Evolutionary conservation across 179 eudicot species (phyloP), one percentile per base, ranked within the genome.

Genomic region (Nepenthes alata): DNA sequence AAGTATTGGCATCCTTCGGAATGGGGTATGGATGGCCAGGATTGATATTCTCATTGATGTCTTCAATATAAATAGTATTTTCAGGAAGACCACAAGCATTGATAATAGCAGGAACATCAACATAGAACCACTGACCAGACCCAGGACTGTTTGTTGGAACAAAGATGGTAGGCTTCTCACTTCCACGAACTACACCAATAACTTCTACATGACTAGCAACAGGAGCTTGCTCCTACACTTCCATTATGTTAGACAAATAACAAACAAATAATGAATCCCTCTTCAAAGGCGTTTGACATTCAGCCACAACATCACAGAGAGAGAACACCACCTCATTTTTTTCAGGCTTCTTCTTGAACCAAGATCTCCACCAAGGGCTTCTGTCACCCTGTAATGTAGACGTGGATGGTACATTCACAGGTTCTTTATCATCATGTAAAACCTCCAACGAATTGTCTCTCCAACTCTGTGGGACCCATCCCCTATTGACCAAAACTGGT

Each of bases 381-480:
- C 62, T 78, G 53, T 74, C 75, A 58, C 38, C 78, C 57, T 78
- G 59, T 63, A 60, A 65, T 0, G 58, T 60, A 63, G 82, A 59
- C 37, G 83, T 34, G 38, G 74, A 52, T 37, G 74, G 56, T 54
- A 25, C 54, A 68, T 47, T 63, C 35, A 58, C 54, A 11, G 62
- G 58, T 6, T 62, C 74, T 61, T 67, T 69, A 48, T 68, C 77
- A 70, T 76, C 71, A 61, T 72, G 71, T 51, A 62, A 52, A 65
- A 58, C 75, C 58, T 78, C 72, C 10, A 70, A 45, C 51, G 75
- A 75, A 73, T 85, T 83, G 73, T 93, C 98, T 76, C 86, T 80
- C 95, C 93, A 89, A 70, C 84, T 78, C 63, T 95, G 86, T 11
- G 98, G 98, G 62, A 89, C 96, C 98, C 98, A 93, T 70, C 98